Evolutionary conservation across 2,329 filamentous ascomycete species (phyloP).

Genomic region (Rachicladosporium sp.): DNA sequence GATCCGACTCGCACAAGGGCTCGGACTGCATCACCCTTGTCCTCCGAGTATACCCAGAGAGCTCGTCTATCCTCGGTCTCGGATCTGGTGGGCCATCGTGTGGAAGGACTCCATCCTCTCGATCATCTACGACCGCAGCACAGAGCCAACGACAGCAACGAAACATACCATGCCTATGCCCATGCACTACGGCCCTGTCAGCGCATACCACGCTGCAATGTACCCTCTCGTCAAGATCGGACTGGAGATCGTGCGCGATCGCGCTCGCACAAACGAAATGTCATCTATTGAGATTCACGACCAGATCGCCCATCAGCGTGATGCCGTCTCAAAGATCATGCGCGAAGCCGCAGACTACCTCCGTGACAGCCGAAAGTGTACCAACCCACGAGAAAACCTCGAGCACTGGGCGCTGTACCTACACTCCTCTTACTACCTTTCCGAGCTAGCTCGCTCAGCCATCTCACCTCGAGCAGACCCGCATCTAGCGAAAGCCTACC

Average conservation of each 20-base stretch:
- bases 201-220: conserved; percentile 47
- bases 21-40: conserved; percentile 48
- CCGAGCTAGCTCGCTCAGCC: conserved; percentile 49
- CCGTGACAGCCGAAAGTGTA: conserved; percentile 39
- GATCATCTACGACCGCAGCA: conserved; percentile 49
- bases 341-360: conserved; percentile 46
- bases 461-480: conserved; percentile 40
- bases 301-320: conserved; percentile 44
- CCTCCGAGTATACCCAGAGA: conserved; percentile 40
- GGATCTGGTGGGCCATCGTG: conserved; percentile 45
- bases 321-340: conserved; percentile 45
- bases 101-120: conserved; percentile 55
- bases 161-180: conserved; percentile 32
- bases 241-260: conserved; percentile 47
- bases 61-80: conserved; percentile 26
- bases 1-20: conserved; percentile 46
- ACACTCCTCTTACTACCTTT: conserved; percentile 50
- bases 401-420: conserved; percentile 50
- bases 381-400: conserved; percentile 40
- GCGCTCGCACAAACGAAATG: conserved; percentile 33
- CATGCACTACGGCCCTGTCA: conserved; percentile 29
- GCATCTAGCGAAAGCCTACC: conserved; percentile 36
- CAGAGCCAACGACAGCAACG: conserved; percentile 42
- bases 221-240: conserved; percentile 45
- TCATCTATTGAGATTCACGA: conserved; percentile 37